A percentile compares a stretch with the other conserved stretches of the same genome.
Evolutionary conservation across 169 alveolate genomes (phyloP).

Genomic region (Cryptosporidium sp.): DNA sequence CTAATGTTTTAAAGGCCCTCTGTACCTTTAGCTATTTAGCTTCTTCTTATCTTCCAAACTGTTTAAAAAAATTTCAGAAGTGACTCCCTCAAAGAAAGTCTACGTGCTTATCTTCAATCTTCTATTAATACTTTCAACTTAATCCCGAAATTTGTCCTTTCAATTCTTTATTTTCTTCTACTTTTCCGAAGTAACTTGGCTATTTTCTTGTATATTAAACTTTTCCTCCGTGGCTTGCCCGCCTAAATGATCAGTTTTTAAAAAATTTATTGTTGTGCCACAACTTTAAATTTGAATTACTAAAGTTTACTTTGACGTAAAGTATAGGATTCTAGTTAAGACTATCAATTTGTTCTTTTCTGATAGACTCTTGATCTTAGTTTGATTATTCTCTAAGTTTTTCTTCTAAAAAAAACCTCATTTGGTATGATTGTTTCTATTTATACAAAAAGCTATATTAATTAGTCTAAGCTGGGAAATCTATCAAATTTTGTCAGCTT

Average conservation of each 20-base stretch:
- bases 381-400: not conserved
- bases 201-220: not conserved
- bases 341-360: too few relatives aligned
- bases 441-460: not conserved
- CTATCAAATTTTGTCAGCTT: not conserved
- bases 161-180: not conserved
- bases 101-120: not conserved
- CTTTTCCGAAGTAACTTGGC: slow-evolving; percentile 12
- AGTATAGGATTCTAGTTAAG: not conserved
- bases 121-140: not conserved
- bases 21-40: not conserved
- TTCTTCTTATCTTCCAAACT: not conserved
- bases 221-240: slow-evolving; percentile 12
- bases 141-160: not conserved
- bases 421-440: not conserved
- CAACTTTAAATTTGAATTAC: not conserved
- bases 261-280: not conserved
- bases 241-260: slow-evolving; percentile 18
- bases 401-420: too few relatives aligned
- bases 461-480: not conserved
- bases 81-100: not conserved
- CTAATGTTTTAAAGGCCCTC: not conserved
- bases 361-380: not conserved
- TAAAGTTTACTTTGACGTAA: not conserved
- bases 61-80: not conserved